phyloP scores from a whole-genome alignment of 1,284 basidiomycete genomes.

The Tylopilus sp. region DNA sequence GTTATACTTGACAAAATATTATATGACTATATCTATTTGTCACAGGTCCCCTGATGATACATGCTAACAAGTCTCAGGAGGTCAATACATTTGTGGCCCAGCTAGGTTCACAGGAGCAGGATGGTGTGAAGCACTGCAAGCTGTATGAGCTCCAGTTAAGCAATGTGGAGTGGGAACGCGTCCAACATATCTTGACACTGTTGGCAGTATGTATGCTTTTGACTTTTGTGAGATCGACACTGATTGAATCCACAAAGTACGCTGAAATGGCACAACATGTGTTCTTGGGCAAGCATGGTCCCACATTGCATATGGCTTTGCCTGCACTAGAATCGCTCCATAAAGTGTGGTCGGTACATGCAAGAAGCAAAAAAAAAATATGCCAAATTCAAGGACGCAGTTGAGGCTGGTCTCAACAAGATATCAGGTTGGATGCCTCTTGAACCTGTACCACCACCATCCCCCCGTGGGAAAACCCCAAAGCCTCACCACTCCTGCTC shows the following conservation, averaged over 20 bases:
- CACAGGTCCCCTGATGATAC: too few species aligned
- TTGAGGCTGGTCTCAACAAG: too few species aligned
- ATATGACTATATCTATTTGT: too few species aligned
- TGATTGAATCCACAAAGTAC: neutral
- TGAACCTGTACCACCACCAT: too few species aligned
- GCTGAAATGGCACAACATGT: slow-evolving; percentile 5
- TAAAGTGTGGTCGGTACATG: neutral
- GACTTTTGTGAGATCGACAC: neutral
- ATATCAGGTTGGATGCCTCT: too few species aligned
- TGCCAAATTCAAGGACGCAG: too few species aligned
- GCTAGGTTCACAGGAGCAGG: neutral
- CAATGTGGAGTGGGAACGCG: neutral
- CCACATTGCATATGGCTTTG: neutral
- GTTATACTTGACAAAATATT: too few species aligned
- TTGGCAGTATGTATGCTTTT: neutral
- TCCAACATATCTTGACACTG: neutral
- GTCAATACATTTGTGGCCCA: neutral
- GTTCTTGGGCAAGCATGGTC: neutral
- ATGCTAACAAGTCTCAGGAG: neutral
- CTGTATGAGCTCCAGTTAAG: neutral
- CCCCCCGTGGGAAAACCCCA: too few species aligned
- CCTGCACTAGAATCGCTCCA: slow-evolving; percentile 1
- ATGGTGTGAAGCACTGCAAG: neutral
- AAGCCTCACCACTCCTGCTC: too few species aligned
- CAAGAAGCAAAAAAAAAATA: too few species aligned